Base-by-base conservation (phyloP, 495 filamentous ascomycete species). In the Penicillium dipodomyicola region DNA sequence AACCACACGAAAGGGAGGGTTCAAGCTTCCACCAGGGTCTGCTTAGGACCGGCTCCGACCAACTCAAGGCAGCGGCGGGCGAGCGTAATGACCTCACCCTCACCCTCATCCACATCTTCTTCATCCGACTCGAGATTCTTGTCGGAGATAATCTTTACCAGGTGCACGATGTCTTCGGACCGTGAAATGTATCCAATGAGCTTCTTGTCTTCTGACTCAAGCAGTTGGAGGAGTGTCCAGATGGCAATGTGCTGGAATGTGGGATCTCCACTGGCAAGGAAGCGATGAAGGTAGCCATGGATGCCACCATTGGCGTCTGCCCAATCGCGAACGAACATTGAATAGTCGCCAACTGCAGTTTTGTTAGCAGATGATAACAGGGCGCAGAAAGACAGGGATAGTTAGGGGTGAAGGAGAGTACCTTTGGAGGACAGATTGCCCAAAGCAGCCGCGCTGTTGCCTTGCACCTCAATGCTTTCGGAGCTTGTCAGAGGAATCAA, bases 211-310 rank as follows among this genome's bases (percentile, higher is more conserved):
- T 94, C 92, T 0, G 94, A 96, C 71, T 98, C 94, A 17, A 97
- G 83, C 3, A 98, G 83, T 67, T 98, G 94, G 10, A 97, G 84
- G 43, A 98, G 77, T 1, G 94, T 98, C 94, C 94, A 98, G 61
- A 97, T 97, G 35, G 94, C 93, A 63, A 98, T 98, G 70, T 98
- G 94, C 69, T 98, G 94, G 79, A 98, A 98, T 1, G 94, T 98
- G 12, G 95, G 87, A 68, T 98, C 94, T 40, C 91, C 92, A 65
- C 91, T 96, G 20, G 86, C 90, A 5, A 98, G 83, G 77, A 98
- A 98, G 47, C 94, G 84, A 57, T 84, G 87, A 19, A 98, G 80
- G 66, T 98, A 98, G 48, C 94, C 93, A 68, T 96, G 91, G 58
- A 98, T 96, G 27, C 94, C 94, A 52, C 91, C 93, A 56, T 91